Evolutionary conservation across 495 filamentous ascomycete species (phyloP).

Genomic region (Neurospora pannonica): DNA sequence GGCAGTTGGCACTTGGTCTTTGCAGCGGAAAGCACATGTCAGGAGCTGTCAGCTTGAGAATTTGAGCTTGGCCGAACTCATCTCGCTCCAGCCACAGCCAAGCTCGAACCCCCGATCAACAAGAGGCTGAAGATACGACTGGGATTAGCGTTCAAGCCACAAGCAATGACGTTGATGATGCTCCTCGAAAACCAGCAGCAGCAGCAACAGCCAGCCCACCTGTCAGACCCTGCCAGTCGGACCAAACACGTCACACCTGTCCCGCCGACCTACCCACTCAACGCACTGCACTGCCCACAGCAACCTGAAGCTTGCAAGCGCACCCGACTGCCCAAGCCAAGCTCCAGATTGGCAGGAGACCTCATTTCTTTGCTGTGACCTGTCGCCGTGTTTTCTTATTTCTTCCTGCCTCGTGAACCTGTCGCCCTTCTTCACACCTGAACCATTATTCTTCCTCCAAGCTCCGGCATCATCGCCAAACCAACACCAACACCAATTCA

Average conservation of each 20-base stretch:
- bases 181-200: conserved; percentile 9
- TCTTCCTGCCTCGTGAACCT: background rate
- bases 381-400: background rate
- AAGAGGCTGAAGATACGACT: background rate
- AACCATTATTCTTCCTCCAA: background rate
- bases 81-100: background rate
- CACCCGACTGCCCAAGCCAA: background rate
- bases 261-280: background rate
- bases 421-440: background rate
- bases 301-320: background rate
- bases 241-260: conserved; percentile 24
- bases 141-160: background rate
- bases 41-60: background rate
- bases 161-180: conserved; percentile 1
- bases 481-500: background rate
- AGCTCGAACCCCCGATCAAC: background rate
- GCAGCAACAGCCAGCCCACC: conserved; percentile 11
- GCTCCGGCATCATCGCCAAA: conserved; percentile 1
- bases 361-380: background rate
- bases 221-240: background rate
- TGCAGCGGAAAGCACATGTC: background rate
- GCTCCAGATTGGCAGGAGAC: background rate
- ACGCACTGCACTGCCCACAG: background rate
- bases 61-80: background rate
- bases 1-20: background rate